Evolutionary conservation across 164 flowering plant genomes (phyloP).

Genomic region (grape (Vitis vinifera)): DNA sequence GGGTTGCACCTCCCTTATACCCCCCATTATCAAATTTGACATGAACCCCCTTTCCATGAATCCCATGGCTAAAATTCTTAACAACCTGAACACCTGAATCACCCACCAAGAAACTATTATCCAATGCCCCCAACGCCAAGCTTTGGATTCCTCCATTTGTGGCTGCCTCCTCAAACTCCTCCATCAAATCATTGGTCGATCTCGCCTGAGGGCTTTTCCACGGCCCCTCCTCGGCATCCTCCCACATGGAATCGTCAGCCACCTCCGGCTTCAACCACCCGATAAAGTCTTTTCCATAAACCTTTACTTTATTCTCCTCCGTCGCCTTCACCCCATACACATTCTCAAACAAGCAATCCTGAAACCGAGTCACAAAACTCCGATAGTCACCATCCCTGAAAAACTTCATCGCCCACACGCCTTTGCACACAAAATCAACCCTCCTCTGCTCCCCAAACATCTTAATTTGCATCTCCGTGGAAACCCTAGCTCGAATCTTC

Average conservation of each 20-base stretch:
- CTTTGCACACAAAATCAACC: slow-evolving; percentile 60
- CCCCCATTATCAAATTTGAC: slow-evolving; percentile 32
- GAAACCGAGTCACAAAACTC: slow-evolving; percentile 38
- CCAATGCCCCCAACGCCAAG: slow-evolving; percentile 45
- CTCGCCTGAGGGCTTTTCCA: slow-evolving; percentile 22
- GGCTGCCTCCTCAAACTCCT: slow-evolving; percentile 50
- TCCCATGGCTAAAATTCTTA: slow-evolving; percentile 28
- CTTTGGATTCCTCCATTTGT: slow-evolving; percentile 42
- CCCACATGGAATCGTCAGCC: slow-evolving; percentile 57
- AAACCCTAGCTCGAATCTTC: slow-evolving; percentile 62
- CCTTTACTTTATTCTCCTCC: slow-evolving; percentile 45
- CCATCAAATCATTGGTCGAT: slow-evolving; percentile 33
- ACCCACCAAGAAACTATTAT: slow-evolving; percentile 46
- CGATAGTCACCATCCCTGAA: slow-evolving; percentile 35
- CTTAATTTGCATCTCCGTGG: slow-evolving; percentile 65
- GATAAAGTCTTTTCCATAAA: slow-evolving; percentile 50
- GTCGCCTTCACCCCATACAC: slow-evolving; percentile 37
- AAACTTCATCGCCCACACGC: slow-evolving; percentile 66
- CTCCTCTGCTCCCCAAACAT: slow-evolving; percentile 65
- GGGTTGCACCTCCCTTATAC: slow-evolving; percentile 18
- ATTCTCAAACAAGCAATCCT: slow-evolving; percentile 50
- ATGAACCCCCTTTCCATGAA: slow-evolving; percentile 44
- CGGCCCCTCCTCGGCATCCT: slow-evolving; percentile 30
- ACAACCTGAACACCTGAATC: slow-evolving; percentile 46
- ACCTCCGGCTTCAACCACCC: slow-evolving; percentile 52